Base-by-base conservation (phyloP, 495 filamentous ascomycete species). In the Penicillium manginii region DNA sequence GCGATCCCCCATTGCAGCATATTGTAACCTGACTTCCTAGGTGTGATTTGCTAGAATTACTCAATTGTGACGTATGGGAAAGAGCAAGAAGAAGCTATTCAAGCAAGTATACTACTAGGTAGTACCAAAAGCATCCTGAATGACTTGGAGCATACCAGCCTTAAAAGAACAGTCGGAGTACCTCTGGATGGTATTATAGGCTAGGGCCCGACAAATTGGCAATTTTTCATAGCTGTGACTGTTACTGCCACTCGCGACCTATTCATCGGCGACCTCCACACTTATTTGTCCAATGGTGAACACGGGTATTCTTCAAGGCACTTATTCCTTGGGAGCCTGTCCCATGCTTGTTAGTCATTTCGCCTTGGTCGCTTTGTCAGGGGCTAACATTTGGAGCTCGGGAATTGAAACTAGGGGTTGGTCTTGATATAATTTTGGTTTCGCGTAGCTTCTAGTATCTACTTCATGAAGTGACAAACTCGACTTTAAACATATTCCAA, bases 121-220 rank as follows among this genome's bases (percentile, higher is more conserved):
- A n/a, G n/a, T n/a, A n/a, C n/a, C n/a, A n/a, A n/a, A n/a, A n/a
- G n/a, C n/a, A n/a, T n/a, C n/a, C n/a, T n/a, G n/a, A n/a, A n/a
- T n/a, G n/a, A n/a, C n/a, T n/a, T n/a, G n/a, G n/a, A n/a, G n/a
- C n/a, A n/a, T n/a, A n/a, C n/a, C n/a, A n/a, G n/a, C n/a, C n/a
- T n/a, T n/a, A n/a, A n/a, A n/a, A n/a, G n/a, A 2, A 40, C 58
- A 19, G 76, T 61, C 3, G 78, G 73, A 12, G 50, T 81, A 2
- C 66, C 73, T 7, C 62, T 75, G 12, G 68, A 71, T 51, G 64
- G 61, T 1, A 50, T 59, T 1, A 49, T 75, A n/a, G 57, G 61
- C 18, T 79, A 72, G 67, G 73, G 68, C 22, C 74, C 74, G 58
- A 76, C 70, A 1, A 77, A 76, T 43, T 80, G 72, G 74, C 73